Base-by-base conservation (phyloP, 129 eudicot genomes). In the Pittosporum tobira region DNA sequence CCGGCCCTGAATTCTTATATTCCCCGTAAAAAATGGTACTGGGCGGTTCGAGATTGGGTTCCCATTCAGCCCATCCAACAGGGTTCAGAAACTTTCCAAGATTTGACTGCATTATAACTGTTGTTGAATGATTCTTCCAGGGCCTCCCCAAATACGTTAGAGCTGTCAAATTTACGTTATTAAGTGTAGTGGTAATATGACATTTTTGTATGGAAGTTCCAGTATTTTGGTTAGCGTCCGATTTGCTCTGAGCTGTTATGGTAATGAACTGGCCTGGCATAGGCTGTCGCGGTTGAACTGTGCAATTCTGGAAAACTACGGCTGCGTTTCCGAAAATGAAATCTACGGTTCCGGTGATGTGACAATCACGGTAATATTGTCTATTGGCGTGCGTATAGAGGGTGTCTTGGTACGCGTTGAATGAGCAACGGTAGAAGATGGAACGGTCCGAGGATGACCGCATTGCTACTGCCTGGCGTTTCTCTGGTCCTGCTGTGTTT, bases 291-390 rank as follows among this genome's bases (percentile, higher is more conserved):
- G 99, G 81, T 19, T 86, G 53, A 29, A 83, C 70, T 57, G 72
- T 87, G 64, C 94, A 91, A 16, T 67, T 83, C 42, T 91, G 96
- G 47, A 91, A 74, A 64, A 91, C 85, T 0, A 67, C 94, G 0
- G 94, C 94, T 26, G 96, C 96, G 51, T 91, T 87, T 5, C 99
- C 96, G 47, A 87, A 91, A 18, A 91, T 77, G 83, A 72, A 91
- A 66, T 91, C 98, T 31, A 83, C 48, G 22, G 99, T 91, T 14
- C 96, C 96, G 11, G 67, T 78, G 14, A 87, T 83, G 75, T 81
- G 83, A 48, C 99, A 91, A 45, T 87, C 98, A 16, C 99, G 61
- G 71, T 75, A 91, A 63, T 83, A 91, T 51, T 91, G 96, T 25
- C 94, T 54, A 73, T 80, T 83, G 13, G 99, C 79, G 57, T 91